Conservation (phyloP, 2,329 filamentous ascomycete species). For the Aspergillus brasiliensis region DNA sequence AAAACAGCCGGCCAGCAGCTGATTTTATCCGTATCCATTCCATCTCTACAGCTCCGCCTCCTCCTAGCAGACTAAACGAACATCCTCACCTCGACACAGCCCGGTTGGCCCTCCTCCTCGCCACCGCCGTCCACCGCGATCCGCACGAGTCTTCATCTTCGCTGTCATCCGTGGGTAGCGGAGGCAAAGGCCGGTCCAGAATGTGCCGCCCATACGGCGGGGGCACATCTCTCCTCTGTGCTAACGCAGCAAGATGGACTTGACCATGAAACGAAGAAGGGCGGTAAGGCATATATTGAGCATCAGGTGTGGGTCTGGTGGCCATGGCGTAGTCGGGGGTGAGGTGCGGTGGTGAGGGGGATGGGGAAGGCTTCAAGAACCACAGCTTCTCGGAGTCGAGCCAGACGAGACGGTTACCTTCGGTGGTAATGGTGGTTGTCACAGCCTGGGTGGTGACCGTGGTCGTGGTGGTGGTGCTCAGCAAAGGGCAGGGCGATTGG, state of each 20-base stretch:
- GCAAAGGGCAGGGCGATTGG: background rate
- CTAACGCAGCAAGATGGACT: background rate
- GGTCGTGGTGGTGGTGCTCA: background rate
- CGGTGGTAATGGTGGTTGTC: constrained; percentile 5
- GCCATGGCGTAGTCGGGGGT: background rate
- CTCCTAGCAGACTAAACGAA: background rate
- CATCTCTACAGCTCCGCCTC: background rate
- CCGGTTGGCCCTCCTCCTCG: constrained; percentile 17
- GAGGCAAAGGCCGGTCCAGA: constrained; percentile 20
- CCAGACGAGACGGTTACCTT: constrained; percentile 31
- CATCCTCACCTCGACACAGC: background rate
- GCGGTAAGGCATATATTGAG: background rate
- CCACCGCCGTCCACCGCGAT: constrained; percentile 29
- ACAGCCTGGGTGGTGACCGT: background rate
- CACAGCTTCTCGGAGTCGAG: constrained; percentile 33
- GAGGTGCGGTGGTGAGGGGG: background rate
- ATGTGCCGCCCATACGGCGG: constrained; percentile 34
- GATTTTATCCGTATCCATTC: background rate
- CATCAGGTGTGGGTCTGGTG: background rate
- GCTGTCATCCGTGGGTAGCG: background rate
- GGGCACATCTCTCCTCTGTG: constrained; percentile 18
- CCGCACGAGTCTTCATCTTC: background rate
- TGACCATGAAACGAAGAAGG: background rate
- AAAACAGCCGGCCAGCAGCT: background rate
- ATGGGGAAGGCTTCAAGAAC: constrained; percentile 20